These are phyloP conservation scores for Aspergillus niger DNA, from an alignment of 2,329 filamentous ascomycete genomes.

Conservation along the genomic window DNA sequence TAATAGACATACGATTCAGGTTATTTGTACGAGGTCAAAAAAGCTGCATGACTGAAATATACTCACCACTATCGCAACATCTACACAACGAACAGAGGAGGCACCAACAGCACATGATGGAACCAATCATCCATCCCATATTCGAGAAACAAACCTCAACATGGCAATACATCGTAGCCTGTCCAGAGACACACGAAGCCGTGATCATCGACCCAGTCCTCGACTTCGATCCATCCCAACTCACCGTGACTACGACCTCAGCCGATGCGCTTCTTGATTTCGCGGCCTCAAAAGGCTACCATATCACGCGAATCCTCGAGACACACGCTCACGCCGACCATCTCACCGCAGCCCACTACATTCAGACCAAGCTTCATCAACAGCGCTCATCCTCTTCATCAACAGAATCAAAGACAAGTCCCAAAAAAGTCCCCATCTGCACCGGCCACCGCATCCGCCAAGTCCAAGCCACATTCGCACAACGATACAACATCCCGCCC, in stretches of 20 bases:
- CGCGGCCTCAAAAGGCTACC: conserved; percentile 50
- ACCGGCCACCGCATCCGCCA: conserved; percentile 58
- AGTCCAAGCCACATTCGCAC: conserved; percentile 55
- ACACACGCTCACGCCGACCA: conserved; percentile 60
- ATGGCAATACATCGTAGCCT: conserved; percentile 59
- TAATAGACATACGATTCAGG: no score
- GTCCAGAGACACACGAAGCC: conserved; percentile 51
- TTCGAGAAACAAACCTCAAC: conserved; percentile 8
- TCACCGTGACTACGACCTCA: conserved; percentile 51
- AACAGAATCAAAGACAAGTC: no score
- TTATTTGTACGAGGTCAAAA: no score
- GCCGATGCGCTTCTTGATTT: conserved; percentile 57
- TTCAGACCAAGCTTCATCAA: not conserved
- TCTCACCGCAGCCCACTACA: conserved; percentile 54
- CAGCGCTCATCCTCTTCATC: not conserved
- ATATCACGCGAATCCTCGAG: conserved; percentile 58
- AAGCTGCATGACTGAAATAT: no score
- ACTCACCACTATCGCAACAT: no score
- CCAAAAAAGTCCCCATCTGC: conserved; percentile 47
- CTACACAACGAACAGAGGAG: no score
- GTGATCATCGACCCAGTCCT: conserved; percentile 66
- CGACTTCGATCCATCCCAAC: conserved; percentile 54
- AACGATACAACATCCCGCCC: conserved; percentile 49
- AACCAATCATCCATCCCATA: conserved; percentile 5
- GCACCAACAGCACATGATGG: no score